Conservation (phyloP, 306 rosid species). For the Begonia loranthoides region DNA sequence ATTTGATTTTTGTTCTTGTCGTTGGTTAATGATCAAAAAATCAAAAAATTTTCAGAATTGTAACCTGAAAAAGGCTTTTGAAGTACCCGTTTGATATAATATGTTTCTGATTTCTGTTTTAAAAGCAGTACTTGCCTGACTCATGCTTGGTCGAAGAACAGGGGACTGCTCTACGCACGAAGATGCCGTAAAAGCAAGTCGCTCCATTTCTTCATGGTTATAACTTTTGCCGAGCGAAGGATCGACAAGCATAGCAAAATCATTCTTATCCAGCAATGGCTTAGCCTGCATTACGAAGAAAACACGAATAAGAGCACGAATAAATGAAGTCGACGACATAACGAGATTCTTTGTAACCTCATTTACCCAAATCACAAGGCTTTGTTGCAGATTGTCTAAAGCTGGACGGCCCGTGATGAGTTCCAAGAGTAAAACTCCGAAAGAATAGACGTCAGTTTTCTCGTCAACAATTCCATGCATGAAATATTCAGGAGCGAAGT, state of each 20-base stretch:
- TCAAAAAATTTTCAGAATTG: no score
- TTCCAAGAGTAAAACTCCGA: slow-evolving; percentile 72
- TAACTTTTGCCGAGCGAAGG: slow-evolving; percentile 45
- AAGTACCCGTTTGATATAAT: no score
- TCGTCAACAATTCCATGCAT: slow-evolving; percentile 68
- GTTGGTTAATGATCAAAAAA: no score
- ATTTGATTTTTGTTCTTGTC: no score
- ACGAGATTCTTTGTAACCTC: slow-evolving; percentile 6
- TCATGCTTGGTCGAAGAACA: slow-evolving; percentile 62
- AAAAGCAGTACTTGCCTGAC: slow-evolving; percentile 39
- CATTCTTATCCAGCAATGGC: slow-evolving; percentile 38
- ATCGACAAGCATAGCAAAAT: slow-evolving; percentile 43
- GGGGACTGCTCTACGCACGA: slow-evolving; percentile 63
- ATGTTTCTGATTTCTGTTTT: no score
- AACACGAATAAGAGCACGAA: slow-evolving; percentile 9
- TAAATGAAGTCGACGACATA: not conserved
- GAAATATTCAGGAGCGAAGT: slow-evolving; percentile 82
- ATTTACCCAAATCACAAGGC: slow-evolving; percentile 60
- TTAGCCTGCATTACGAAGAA: slow-evolving; percentile 30
- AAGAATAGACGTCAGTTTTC: slow-evolving; percentile 74
- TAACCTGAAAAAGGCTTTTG: no score
- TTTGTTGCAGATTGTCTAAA: slow-evolving; percentile 36
- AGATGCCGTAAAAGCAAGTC: slow-evolving; percentile 59
- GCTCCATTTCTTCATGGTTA: slow-evolving; percentile 38
- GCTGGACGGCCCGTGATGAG: slow-evolving; percentile 72